Conservation (phyloP, 2,329 filamentous ascomycete genomes). For the Lecanicillium sp. region DNA sequence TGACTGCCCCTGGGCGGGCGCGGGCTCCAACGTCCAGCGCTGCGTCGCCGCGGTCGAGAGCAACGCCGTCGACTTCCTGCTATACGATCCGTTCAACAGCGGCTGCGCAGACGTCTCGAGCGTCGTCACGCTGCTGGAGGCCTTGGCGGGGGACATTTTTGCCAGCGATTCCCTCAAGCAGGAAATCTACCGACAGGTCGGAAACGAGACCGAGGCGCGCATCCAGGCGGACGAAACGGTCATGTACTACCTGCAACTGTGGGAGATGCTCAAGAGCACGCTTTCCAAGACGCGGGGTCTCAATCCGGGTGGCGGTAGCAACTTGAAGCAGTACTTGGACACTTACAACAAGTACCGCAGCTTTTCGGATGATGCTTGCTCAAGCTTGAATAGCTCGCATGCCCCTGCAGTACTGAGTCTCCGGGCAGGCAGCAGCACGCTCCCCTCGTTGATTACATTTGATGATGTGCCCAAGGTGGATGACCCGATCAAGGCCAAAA, state of each 20-base stretch:
- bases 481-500: conserved; percentile 25
- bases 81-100: conserved; percentile 30
- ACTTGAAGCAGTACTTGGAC: conserved; percentile 26
- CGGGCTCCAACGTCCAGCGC: conserved; percentile 22
- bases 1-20: conserved; percentile 31
- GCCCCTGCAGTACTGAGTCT: conserved; percentile 29
- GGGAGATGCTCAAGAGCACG: conserved; percentile 25
- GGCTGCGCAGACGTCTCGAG: conserved; percentile 30
- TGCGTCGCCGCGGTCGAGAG: conserved; percentile 29
- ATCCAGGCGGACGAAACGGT: conserved; percentile 24
- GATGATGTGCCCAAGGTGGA: conserved; percentile 24
- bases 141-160: conserved; percentile 25
- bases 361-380: conserved; percentile 30
- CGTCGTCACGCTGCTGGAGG: conserved; percentile 28
- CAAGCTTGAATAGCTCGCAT: conserved; percentile 26
- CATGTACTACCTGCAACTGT: conserved; percentile 24
- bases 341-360: conserved; percentile 25
- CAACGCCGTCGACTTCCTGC: conserved; percentile 28
- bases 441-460: conserved; percentile 25
- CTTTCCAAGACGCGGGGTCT: conserved; percentile 22
- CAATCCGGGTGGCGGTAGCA: conserved; percentile 18
- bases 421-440: conserved; percentile 23
- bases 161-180: conserved; percentile 20
- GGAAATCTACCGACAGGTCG: conserved; percentile 22
- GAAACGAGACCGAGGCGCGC: conserved; percentile 18